These are phyloP conservation scores for Dipteronia dyeriana DNA, from an alignment of 345 rosid species.

Conservation along the genomic window DNA sequence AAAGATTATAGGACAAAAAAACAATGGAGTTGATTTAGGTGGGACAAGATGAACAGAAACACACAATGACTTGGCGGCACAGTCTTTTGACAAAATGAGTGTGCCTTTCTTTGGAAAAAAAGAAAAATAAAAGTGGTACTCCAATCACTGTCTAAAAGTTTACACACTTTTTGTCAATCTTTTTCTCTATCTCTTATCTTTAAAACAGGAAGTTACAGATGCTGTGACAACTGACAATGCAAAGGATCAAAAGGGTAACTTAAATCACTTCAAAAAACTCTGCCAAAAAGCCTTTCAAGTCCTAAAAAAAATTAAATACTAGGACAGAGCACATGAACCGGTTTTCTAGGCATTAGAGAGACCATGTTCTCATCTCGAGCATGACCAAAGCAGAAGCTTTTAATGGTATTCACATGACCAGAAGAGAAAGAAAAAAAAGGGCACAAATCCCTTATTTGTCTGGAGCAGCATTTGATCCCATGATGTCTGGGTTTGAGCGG, in stretches of 20 bases:
- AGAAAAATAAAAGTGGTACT: neutral
- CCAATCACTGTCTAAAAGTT: conserved; percentile 22
- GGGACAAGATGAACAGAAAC: neutral
- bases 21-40: neutral
- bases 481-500: conserved; percentile 40
- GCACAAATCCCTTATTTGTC: conserved; percentile 11
- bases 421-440: neutral
- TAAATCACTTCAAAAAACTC: conserved; percentile 25
- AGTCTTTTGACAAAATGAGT: conserved; percentile 13
- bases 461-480: conserved; percentile 50
- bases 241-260: conserved; percentile 22
- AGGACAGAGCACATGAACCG: neutral
- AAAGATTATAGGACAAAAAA: too few relatives aligned
- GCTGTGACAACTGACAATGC: conserved; percentile 23
- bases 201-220: conserved; percentile 17
- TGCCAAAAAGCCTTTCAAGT: conserved; percentile 6
- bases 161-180: conserved; percentile 16
- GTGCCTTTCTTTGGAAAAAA: neutral
- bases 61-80: neutral
- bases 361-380: conserved; percentile 16
- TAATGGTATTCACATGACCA: neutral
- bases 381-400: neutral
- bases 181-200: conserved; percentile 15
- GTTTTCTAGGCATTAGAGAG: neutral
- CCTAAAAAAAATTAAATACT: neutral